Evolutionary conservation across 2,329 filamentous ascomycete genomes (phyloP).

Genomic region (Didymella sp.): DNA sequence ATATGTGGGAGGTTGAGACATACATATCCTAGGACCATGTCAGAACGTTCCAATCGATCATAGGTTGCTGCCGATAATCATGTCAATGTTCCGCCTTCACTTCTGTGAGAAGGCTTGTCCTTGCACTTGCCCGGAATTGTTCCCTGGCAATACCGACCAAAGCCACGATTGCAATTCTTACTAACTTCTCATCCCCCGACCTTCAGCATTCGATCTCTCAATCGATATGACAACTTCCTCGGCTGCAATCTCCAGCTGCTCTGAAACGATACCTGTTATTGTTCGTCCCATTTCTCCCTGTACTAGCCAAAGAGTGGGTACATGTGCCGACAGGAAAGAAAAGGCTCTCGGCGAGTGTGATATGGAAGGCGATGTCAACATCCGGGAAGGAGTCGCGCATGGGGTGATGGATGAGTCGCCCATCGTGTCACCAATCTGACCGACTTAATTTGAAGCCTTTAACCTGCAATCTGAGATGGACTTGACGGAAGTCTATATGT

Average conservation of each 20-base stretch:
- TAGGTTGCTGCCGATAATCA: too few species aligned
- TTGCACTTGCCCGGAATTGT: too few species aligned
- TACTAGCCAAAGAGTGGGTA: slow-evolving; percentile 49
- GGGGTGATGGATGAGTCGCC: not conserved
- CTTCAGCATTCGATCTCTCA: not conserved
- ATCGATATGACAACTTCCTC: not conserved
- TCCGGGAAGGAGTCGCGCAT: not conserved
- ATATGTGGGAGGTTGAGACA: too few species aligned
- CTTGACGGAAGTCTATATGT: not conserved
- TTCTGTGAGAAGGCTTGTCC: too few species aligned
- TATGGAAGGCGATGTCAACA: not conserved
- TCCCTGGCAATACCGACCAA: slow-evolving; percentile 2
- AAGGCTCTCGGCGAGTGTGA: slow-evolving; percentile 16
- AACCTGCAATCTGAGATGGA: not conserved
- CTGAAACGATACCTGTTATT: not conserved
- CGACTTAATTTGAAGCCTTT: not conserved
- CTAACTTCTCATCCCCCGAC: not conserved
- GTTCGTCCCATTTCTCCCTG: not conserved
- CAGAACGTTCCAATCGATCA: too few species aligned
- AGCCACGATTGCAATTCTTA: slow-evolving; percentile 5
- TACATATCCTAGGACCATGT: too few species aligned
- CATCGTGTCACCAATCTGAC: not conserved
- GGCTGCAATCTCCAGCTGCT: not conserved
- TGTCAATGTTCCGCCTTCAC: too few species aligned
- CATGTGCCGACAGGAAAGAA: slow-evolving; percentile 41